phyloP scores from a whole-genome alignment of 2,329 filamentous ascomycete species.

The Fusarium citri region DNA sequence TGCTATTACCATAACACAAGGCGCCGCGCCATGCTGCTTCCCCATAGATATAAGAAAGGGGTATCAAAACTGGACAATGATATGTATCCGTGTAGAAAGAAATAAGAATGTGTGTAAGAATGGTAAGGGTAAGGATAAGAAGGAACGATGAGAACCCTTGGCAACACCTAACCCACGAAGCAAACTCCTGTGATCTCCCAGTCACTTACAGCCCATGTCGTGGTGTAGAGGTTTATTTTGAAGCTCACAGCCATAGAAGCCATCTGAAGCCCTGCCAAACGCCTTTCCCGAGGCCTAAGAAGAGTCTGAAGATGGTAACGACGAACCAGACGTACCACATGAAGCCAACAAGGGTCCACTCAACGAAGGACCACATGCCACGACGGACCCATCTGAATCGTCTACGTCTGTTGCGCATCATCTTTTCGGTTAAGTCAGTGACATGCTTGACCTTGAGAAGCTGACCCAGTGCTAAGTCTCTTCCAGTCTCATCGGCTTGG shows the following conservation, averaged over 20 bases:
- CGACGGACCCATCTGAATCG: constrained; percentile 79
- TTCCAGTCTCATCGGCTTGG: constrained; percentile 81
- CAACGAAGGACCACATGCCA: constrained; percentile 82
- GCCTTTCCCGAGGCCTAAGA: constrained; percentile 72
- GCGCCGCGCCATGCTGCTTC: constrained; percentile 40
- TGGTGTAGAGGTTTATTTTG: not conserved
- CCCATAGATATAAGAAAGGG: constrained; percentile 33
- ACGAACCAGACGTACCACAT: constrained; percentile 97
- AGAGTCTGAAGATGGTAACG: constrained; percentile 78
- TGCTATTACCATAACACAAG: constrained; percentile 37
- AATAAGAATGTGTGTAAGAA: not conserved
- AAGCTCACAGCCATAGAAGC: constrained; percentile 79
- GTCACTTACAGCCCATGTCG: not conserved
- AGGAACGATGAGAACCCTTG: constrained; percentile 7
- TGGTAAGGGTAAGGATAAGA: constrained; percentile 1
- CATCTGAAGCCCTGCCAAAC: constrained; percentile 73
- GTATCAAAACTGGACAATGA: constrained; percentile 43
- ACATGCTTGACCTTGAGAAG: constrained; percentile 84
- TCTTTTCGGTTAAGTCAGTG: constrained; percentile 81
- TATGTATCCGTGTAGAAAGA: constrained; percentile 22
- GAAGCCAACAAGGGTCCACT: constrained; percentile 87
- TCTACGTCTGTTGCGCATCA: constrained; percentile 75
- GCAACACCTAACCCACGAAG: not conserved
- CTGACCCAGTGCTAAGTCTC: constrained; percentile 80
- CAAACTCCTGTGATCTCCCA: constrained; percentile 20